These are phyloP conservation scores for Iris macrosiphon DNA, from an alignment of 106 monocot species.

Conservation along the genomic window DNA sequence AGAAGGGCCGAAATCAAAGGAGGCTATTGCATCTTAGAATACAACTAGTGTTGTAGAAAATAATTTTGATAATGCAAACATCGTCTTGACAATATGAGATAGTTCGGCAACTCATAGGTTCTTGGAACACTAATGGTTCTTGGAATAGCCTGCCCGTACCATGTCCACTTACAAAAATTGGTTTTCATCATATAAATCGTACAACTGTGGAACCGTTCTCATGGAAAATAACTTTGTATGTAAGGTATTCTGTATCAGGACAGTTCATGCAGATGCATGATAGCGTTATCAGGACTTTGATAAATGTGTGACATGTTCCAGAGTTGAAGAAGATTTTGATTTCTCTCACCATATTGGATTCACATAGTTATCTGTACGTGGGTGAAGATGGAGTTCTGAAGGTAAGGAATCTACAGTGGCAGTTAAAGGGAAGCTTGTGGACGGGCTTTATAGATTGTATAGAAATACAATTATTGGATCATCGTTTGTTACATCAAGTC, in stretches of 20 bases:
- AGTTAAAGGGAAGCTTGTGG: background rate
- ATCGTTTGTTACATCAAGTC: background rate
- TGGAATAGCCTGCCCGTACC: too few species aligned
- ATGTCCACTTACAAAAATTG: too few species aligned
- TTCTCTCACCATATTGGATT: background rate
- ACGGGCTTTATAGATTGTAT: background rate
- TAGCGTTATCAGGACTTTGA: background rate
- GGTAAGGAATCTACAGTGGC: background rate
- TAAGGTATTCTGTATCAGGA: background rate
- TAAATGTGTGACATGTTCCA: background rate
- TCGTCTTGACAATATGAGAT: too few species aligned
- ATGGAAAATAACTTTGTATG: background rate
- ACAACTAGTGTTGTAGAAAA: too few species aligned
- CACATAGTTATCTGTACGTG: background rate
- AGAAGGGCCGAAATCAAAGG: too few species aligned
- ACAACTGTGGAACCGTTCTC: too few species aligned
- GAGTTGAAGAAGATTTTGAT: background rate
- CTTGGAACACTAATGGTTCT: too few species aligned
- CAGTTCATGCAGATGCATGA: background rate
- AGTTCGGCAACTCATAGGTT: too few species aligned
- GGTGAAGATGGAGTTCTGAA: background rate
- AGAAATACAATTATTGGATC: background rate
- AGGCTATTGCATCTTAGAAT: too few species aligned
- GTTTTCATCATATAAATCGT: too few species aligned
- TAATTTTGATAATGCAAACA: too few species aligned